phyloP scores from a whole-genome alignment of 495 filamentous ascomycete species.

The Penicillium goetzii region DNA sequence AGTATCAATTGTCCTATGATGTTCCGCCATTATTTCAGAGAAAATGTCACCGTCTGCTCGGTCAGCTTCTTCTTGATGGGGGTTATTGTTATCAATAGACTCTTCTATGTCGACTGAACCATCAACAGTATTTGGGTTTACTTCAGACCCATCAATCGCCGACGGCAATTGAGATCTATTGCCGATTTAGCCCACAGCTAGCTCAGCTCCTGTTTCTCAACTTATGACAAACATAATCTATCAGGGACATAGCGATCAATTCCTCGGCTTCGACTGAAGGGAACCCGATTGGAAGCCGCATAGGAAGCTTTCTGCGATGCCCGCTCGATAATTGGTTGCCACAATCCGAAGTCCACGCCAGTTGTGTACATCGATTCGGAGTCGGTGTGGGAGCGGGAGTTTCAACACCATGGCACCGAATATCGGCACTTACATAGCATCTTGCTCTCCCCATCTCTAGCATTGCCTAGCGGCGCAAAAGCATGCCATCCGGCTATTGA shows the following conservation, averaged over 20 bases:
- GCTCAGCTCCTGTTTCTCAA: background rate
- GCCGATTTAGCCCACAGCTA: slow-evolving; percentile 2
- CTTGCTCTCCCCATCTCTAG: background rate
- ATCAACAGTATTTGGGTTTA: background rate
- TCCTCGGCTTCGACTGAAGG: background rate
- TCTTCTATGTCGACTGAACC: background rate
- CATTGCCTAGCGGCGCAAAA: background rate
- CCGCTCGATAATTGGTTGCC: background rate
- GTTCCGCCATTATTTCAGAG: background rate
- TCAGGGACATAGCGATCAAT: background rate
- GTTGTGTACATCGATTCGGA: background rate
- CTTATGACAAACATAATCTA: background rate
- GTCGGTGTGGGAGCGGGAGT: slow-evolving; percentile 10
- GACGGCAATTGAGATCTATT: slow-evolving; percentile 13
- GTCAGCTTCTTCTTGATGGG: background rate
- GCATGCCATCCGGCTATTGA: background rate
- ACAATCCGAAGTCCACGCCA: background rate
- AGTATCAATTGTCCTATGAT: slow-evolving; percentile 1
- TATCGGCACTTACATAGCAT: background rate
- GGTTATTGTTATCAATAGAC: background rate
- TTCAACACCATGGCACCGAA: background rate
- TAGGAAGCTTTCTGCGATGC: background rate
- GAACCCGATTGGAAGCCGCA: background rate
- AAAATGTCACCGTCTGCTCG: background rate
- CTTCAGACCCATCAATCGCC: slow-evolving; percentile 4